phyloP scores from a whole-genome alignment of 1,284 basidiomycete species.

The Sporisorium sorghi region DNA sequence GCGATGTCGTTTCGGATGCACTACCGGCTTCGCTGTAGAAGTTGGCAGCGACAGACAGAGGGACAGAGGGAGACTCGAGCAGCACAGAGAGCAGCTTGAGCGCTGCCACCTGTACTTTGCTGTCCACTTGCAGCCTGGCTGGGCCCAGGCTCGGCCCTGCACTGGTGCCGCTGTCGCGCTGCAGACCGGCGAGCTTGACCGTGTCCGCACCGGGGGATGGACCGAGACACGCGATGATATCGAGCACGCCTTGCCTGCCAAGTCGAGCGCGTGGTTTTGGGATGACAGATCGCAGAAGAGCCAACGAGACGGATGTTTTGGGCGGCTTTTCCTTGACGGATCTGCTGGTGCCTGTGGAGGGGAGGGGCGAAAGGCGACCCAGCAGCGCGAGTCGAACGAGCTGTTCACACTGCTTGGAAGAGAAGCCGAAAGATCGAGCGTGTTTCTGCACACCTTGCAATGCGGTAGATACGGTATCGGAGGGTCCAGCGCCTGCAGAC shows the following conservation, averaged over 20 bases:
- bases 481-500: slow-evolving; percentile 5
- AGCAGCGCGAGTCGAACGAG: slow-evolving; percentile 38
- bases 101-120: slow-evolving; percentile 45
- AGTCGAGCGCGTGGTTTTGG: slow-evolving; percentile 30
- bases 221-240: slow-evolving; percentile 35
- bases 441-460: slow-evolving; percentile 28
- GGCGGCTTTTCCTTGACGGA: slow-evolving; percentile 28
- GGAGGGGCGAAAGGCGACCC: slow-evolving; percentile 19
- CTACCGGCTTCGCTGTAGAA: slow-evolving; percentile 22
- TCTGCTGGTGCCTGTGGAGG: slow-evolving; percentile 16
- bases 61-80: slow-evolving; percentile 42
- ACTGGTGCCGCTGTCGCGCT: slow-evolving; percentile 6
- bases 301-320: slow-evolving; percentile 31
- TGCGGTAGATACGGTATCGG: slow-evolving; percentile 14
- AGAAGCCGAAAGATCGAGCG: slow-evolving; percentile 33
- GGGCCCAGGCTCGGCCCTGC: slow-evolving; percentile 29
- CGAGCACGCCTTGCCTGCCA: slow-evolving; percentile 36
- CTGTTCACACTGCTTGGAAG: slow-evolving; percentile 40
- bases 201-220: slow-evolving; percentile 38
- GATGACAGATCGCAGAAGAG: slow-evolving; percentile 40
- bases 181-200: slow-evolving; percentile 29
- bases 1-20: neutral
- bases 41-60: slow-evolving; percentile 33
- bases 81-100: slow-evolving; percentile 44
- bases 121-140: slow-evolving; percentile 37